Percentiles rank a stretch among this genome's conserved stretches.
These are phyloP conservation scores for Penicillium riverlandense DNA, from an alignment of 495 filamentous ascomycete genomes.

Conservation along the genomic window DNA sequence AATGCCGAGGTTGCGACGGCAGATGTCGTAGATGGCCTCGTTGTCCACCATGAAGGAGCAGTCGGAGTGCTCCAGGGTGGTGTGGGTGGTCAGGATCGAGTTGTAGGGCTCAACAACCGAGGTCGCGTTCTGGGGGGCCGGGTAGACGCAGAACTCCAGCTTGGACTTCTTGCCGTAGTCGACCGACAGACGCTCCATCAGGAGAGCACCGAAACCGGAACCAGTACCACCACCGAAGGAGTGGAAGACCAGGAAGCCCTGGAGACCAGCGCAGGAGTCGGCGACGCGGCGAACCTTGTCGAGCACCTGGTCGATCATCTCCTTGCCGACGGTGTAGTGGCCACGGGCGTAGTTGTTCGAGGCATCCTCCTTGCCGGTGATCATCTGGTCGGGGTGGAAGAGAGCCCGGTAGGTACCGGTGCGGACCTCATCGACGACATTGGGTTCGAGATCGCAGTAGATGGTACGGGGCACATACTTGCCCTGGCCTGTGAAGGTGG, in stretches of 20 bases:
- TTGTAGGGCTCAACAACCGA: constrained; percentile 99
- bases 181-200: constrained; percentile 95
- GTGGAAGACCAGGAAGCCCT: constrained; percentile 99
- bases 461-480: constrained; percentile 99
- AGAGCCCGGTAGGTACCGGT: constrained; percentile 91
- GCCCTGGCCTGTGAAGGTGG: constrained; percentile 66
- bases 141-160: constrained; percentile 98
- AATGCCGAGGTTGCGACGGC: constrained; percentile 92
- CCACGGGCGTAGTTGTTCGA: constrained; percentile 99
- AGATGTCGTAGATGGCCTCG: constrained; percentile 99
- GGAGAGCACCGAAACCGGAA: constrained; percentile 93
- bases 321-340: constrained; percentile 98
- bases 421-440: constrained; percentile 98
- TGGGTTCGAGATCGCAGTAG: constrained; percentile 99
- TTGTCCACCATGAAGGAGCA: constrained; percentile 99
- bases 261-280: constrained; percentile 94
- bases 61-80: constrained; percentile 97
- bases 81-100: constrained; percentile 97
- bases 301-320: constrained; percentile 93
- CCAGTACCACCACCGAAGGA: constrained; percentile 98
- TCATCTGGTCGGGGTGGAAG: constrained; percentile 99
- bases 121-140: constrained; percentile 90
- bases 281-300: constrained; percentile 94
- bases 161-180: constrained; percentile 99
- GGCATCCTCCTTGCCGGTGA: constrained; percentile 98